Evolutionary conservation across 495 filamentous ascomycete genomes (phyloP), one percentile per base, ranked within the genome.

Genomic region (Penicillium waksmanii): DNA sequence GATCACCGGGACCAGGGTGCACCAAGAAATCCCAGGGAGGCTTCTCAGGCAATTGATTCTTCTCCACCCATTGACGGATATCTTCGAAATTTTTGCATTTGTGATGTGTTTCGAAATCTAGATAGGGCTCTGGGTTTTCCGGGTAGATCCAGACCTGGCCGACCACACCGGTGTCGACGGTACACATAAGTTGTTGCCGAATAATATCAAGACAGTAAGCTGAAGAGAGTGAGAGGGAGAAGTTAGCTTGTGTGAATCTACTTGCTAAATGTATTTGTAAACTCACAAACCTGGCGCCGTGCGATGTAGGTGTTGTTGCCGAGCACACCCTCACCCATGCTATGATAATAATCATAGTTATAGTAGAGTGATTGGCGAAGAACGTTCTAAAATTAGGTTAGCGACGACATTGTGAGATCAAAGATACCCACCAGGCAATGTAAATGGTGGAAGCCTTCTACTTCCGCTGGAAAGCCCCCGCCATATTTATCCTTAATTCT

Each of bases 141-240:
- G 66, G 63, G 46, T 80, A 72, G 44, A 76, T 74, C 82, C 83
- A 85, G 18, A 85, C 73, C 53, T 85, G 80, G 2, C 82, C 82
- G 3, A 84, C 61, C 0, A 84, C 72, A 11, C 77, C 80, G 8
- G 76, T 78, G 56, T 85, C 83, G 12, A 77, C 67, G 5, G 73
- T 78, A 62, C 83, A 85, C 82, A 85, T 85, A 36, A 85, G 72
- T 44, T 83, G 76, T 51, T 85, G 82, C 5, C 83, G 75, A 54
- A 85, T 53, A 7, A 81, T 80, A 63, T 85, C 83, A 0, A 85
- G 69, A 56, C 84, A 85, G 56, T 86, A 81, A 7, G 79, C 72
- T 79, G 17, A 23, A 13, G 9, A 9, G 18, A n/a, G 11, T 17
- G 48, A 57, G 42, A 8, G 27, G 8, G 1, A 31, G 5, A 27